phyloP scores from a whole-genome alignment of 805 yeast species.

The Saturnispora quitensis region DNA sequence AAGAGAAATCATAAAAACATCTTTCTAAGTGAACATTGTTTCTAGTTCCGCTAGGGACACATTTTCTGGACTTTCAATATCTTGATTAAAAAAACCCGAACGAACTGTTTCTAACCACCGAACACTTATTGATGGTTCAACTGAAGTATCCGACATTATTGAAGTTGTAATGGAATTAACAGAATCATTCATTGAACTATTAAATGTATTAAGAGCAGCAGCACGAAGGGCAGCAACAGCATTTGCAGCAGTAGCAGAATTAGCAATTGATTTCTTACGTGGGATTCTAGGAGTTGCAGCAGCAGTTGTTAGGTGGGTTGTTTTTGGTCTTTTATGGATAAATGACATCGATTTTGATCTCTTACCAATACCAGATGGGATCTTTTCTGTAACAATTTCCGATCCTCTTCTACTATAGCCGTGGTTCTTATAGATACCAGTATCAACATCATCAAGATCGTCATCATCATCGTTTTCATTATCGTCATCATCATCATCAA shows the following conservation, averaged over 20 bases:
- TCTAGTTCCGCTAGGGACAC: conserved; percentile 63
- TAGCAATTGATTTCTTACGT: conserved; percentile 42
- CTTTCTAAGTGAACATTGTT: conserved; percentile 30
- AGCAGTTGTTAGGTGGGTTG: conserved; percentile 51
- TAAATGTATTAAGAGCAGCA: conserved; percentile 48
- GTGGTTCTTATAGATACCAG: conserved; percentile 16
- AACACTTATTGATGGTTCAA: conserved; percentile 34
- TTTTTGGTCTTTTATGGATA: conserved; percentile 40
- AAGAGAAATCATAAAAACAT: not conserved
- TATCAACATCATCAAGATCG: conserved; percentile 32
- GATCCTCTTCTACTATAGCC: conserved; percentile 26
- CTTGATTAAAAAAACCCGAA: conserved; percentile 69
- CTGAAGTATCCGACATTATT: conserved; percentile 28
- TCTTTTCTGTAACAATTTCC: conserved; percentile 31
- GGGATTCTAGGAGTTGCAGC: conserved; percentile 78
- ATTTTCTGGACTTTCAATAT: conserved; percentile 73
- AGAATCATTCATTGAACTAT: conserved; percentile 28
- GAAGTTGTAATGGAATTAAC: conserved; percentile 28
- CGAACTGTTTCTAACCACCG: conserved; percentile 69
- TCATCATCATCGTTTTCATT: conserved; percentile 27
- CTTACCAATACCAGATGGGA: conserved; percentile 34
- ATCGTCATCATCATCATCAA: conserved; percentile 29
- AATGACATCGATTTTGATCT: conserved; percentile 61
- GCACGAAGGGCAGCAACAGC: conserved; percentile 70
- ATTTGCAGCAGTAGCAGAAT: conserved; percentile 57